Evolutionary conservation across 1,284 basidiomycete species (phyloP), one percentile per base, ranked within the genome.

Genomic region (Papiliotrema fonsecae): DNA sequence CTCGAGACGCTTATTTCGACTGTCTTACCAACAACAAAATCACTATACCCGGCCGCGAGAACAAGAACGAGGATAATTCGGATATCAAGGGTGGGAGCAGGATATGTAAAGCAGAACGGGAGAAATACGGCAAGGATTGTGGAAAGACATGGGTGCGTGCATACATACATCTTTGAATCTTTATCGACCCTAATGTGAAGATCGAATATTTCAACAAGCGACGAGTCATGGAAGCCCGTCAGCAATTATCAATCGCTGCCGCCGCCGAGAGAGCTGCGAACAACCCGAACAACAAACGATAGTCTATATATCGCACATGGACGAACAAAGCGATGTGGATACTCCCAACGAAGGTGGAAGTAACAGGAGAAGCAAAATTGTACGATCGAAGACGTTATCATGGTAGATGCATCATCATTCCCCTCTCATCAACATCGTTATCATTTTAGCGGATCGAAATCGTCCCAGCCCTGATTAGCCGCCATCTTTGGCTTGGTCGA

Each of bases 181-280:
- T 39, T 4, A 48, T 38, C 44, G 38, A 51, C 18, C 14, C 11
- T 21, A n/a, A n/a, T n/a, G 16, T 37, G 4, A 54, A 76, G 75
- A 69, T 75, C 58, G 75, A 76, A 50, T 76, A 76, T 63, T 77
- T 76, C 57, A 74, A 75, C 61, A 74, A 76, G 56, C 68, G 75
- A 18, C 61, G 75, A 27, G 65, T 68, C 2, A 63, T 76, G 26
- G 74, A 75, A 51, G 55, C 72, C 28, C 57, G 75, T 19, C 67
- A 73, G 51, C 63, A 65, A 45, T 63, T 65, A n/a, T 75, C 73
- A 42, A 52, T 68, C 18, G 65, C 64, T 19, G 70, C 67, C 13
- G 69, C 67, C 9, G 64, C 65, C 26, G 57, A 51, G 41, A 58
- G 61, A 47, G 54, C 61, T 37, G 65, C 34, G n/a, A 30, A 31